Conservation (phyloP, 148 eudicot genomes). For the Simmondsia chinensis region DNA sequence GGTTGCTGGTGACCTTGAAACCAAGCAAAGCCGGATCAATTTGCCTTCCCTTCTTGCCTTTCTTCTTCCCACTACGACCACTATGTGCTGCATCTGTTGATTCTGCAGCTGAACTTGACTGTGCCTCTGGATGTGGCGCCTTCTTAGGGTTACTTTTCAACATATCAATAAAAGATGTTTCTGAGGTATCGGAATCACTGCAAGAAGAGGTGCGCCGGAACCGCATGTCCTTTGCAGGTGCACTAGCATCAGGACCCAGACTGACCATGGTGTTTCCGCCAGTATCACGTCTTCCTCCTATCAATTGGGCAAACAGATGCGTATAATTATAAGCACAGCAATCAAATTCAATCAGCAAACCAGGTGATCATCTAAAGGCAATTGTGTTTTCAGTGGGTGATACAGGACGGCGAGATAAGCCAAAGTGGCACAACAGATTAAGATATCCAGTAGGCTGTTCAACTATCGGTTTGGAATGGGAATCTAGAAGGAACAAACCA, state of each 20-base stretch:
- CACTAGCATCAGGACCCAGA: slow-evolving; percentile 24
- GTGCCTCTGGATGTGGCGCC: slow-evolving; percentile 39
- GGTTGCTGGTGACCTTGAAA: slow-evolving; percentile 86
- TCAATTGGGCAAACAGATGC: no score
- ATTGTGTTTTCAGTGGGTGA: no score
- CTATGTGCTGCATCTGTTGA: slow-evolving; percentile 37
- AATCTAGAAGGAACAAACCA: no score
- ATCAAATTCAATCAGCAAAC: no score
- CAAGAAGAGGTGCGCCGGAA: slow-evolving; percentile 65
- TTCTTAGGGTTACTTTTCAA: slow-evolving; percentile 70
- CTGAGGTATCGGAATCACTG: slow-evolving; percentile 71
- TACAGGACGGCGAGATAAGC: no score
- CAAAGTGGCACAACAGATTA: no score
- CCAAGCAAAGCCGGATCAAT: slow-evolving; percentile 93
- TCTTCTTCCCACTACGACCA: slow-evolving; percentile 59
- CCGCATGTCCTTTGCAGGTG: slow-evolving; percentile 47
- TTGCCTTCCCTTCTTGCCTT: slow-evolving; percentile 85
- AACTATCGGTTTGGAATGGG: no score
- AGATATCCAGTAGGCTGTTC: no score
- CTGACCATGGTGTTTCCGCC: slow-evolving; percentile 24
- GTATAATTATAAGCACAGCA: no score
- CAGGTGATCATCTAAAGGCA: no score
- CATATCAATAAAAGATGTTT: slow-evolving; percentile 88
- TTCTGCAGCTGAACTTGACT: slow-evolving; percentile 27
- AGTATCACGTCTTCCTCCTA: slow-evolving; percentile 45